Conservation (phyloP, 495 filamentous ascomycete species). For the Parachaetomium inaequale region DNA sequence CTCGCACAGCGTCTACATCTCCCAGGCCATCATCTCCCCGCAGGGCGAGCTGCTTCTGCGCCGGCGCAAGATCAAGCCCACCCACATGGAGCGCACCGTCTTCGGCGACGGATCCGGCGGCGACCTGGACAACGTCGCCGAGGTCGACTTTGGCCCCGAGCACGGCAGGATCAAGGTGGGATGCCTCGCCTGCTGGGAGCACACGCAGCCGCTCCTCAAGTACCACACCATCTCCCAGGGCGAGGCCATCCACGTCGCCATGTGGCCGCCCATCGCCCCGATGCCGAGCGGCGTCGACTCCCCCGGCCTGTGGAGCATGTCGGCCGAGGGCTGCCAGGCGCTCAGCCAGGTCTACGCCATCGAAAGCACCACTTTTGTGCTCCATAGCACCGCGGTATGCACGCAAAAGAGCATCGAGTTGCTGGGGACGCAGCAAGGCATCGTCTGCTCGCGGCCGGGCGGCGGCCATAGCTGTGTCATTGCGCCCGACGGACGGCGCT, state of each 20-base stretch:
- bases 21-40: conserved; percentile 2
- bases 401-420: neutral
- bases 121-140: neutral
- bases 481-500: neutral
- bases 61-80: conserved; percentile 2
- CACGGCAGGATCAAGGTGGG: conserved; percentile 1
- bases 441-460: neutral
- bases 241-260: neutral
- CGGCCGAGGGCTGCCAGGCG: neutral
- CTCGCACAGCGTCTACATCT: neutral
- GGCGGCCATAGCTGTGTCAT: conserved; percentile 1
- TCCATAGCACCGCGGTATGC: neutral
- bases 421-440: neutral
- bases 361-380: neutral
- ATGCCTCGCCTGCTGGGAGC: neutral
- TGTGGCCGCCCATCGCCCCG: neutral
- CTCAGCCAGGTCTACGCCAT: neutral
- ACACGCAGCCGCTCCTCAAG: conserved; percentile 2
- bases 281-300: neutral
- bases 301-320: conserved; percentile 1
- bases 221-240: neutral
- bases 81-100: neutral
- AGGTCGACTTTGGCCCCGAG: neutral
- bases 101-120: neutral
- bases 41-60: neutral